Base-by-base conservation (phyloP, 2,329 filamentous ascomycete species). In the Colletotrichum australisinense region DNA sequence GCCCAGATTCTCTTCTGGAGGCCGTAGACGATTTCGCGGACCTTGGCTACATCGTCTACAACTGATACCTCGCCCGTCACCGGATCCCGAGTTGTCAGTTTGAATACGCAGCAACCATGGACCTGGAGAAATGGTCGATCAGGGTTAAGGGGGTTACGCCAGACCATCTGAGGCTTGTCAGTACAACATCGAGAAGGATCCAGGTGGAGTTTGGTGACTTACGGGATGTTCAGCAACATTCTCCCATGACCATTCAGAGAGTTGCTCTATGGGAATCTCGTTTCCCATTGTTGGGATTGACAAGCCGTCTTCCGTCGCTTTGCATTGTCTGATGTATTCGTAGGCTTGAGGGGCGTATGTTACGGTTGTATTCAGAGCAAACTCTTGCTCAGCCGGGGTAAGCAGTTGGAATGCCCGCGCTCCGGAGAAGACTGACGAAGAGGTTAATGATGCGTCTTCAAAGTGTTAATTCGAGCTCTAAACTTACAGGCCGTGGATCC, bases 1-100 rank as follows among this genome's bases (percentile, higher is more conserved):
- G 68, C 65, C 35, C 77, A 77, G 1, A 77, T 73, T 53, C 74
- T 77, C 24, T 76, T 78, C 73, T 79, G 78, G 30, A 81, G 62
- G 5, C 67, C 12, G 66, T 79, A 77, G 56, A 78, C 79, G 8
- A 80, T 80, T 5, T 71, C 72, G 16, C 42, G 42, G 19, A 46
- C 42, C 6, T 46, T 46, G 42, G 42, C 42, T 8, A 46, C 16
- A 6, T 46, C 42, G 19, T 46, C 42, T n/a, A 46, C 42, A 19
- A 46, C 16, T 19, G 42, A 4, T 3, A n/a, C 16, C 7, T 46
- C 2, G 7, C 42, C 42, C 16, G 42, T 46, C 42, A 6, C 42
- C 42, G 42, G 19, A 46, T 46, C 42, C 16, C 42, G 42, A 8
- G 42, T 46, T n/a, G 42, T 46, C 16, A 46, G 19, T 9, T n/a